Percentiles rank a stretch among this genome's conserved stretches.
Conservation (phyloP, 1,284 basidiomycete species). For the Pyrrhoderma noxium region DNA sequence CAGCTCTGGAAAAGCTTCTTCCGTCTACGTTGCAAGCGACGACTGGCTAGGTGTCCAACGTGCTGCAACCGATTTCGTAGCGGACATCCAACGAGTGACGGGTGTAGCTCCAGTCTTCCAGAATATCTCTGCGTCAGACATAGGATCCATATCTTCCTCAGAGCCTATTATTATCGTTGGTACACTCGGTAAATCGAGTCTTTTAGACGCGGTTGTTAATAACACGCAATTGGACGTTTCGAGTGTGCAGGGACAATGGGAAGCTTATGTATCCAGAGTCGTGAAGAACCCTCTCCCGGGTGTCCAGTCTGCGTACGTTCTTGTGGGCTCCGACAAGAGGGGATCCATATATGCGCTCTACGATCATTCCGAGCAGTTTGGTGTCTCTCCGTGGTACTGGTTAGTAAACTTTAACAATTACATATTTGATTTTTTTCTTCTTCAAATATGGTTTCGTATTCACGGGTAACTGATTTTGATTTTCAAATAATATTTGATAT, state of each 20-base stretch:
- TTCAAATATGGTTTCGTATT: too few species aligned
- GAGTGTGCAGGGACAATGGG: conserved; percentile 55
- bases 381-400: conserved; percentile 64
- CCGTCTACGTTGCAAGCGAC: conserved; percentile 45
- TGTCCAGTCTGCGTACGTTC: conserved; percentile 52
- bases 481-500: too few species aligned
- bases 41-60: conserved; percentile 63
- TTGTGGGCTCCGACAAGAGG: conserved; percentile 59
- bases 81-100: conserved; percentile 56
- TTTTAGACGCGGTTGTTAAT: conserved; percentile 50
- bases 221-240: conserved; percentile 47
- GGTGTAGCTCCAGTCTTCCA: conserved; percentile 40
- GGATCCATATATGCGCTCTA: conserved; percentile 65
- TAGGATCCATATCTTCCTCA: conserved; percentile 21
- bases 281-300: conserved; percentile 53
- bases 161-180: conserved; percentile 51
- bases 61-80: conserved; percentile 51
- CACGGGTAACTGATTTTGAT: too few species aligned
- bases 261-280: conserved; percentile 46
- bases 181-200: conserved; percentile 54
- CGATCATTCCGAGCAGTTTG: conserved; percentile 67
- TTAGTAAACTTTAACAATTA: conserved; percentile 26
- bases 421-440: too few species aligned
- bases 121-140: conserved; percentile 35
- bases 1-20: conserved; percentile 36